Conservation (phyloP, 495 filamentous ascomycete genomes). For the Penicillium tannophilum region DNA sequence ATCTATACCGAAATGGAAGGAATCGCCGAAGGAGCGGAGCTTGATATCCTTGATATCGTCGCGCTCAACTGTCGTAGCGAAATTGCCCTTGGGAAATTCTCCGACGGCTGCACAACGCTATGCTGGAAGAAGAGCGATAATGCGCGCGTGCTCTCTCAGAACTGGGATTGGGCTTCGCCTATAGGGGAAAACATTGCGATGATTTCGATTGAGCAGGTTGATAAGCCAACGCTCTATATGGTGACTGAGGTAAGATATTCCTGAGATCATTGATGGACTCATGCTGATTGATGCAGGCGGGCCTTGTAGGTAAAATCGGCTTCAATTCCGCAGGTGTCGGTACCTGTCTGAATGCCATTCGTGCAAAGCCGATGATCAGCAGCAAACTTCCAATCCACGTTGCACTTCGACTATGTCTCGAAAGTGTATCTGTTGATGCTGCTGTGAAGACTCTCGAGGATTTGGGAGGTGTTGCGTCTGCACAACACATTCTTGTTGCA, state of each 20-base stretch:
- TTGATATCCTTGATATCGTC: conserved; percentile 58
- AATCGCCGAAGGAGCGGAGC: conserved; percentile 59
- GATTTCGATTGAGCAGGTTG: conserved; percentile 51
- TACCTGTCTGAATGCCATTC: conserved; percentile 68
- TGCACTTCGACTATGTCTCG: conserved; percentile 60
- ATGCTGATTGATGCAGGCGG: conserved; percentile 45
- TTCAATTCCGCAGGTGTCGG: conserved; percentile 65
- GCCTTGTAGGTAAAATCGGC: conserved; percentile 72
- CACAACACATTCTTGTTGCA: conserved; percentile 63
- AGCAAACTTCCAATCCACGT: conserved; percentile 63
- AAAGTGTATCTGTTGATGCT: conserved; percentile 51
- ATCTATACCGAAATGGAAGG: conserved; percentile 57
- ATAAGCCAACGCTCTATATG: conserved; percentile 53
- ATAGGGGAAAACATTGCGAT: conserved; percentile 57
- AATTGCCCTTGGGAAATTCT: conserved; percentile 64
- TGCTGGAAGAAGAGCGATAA: conserved; percentile 49
- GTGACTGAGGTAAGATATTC: conserved; percentile 38
- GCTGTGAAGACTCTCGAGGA: conserved; percentile 52
- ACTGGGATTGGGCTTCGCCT: conserved; percentile 63
- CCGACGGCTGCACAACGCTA: conserved; percentile 65
- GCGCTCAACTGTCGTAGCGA: conserved; percentile 70
- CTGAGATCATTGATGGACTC: not conserved
- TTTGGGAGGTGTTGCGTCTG: conserved; percentile 58
- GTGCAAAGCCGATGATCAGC: conserved; percentile 57
- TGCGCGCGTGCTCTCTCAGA: conserved; percentile 57